Conservation (phyloP, 441 rosid species). For the Arabidopsis hybrid region DNA sequence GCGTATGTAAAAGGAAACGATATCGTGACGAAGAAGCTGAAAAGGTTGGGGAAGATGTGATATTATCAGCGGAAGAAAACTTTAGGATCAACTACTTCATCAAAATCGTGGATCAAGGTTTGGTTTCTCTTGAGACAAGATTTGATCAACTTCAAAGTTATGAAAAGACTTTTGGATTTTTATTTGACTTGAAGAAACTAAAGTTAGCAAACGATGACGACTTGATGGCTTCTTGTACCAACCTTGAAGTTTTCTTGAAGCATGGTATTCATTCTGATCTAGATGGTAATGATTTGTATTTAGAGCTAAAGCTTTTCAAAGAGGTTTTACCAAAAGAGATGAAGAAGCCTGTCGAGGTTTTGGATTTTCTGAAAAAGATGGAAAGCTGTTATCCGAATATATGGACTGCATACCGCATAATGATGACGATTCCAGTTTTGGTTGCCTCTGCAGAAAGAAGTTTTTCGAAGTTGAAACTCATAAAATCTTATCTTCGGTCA, state of each 20-base stretch:
- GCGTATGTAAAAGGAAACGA: background rate
- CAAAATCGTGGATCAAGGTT: background rate
- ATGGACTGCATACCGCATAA: background rate
- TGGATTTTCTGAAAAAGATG: background rate
- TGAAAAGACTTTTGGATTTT: background rate
- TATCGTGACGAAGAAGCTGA: background rate
- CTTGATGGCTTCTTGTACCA: background rate
- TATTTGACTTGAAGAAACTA: background rate
- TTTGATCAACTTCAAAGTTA: background rate
- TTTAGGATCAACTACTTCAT: background rate
- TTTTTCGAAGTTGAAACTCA: background rate
- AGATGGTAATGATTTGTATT: background rate
- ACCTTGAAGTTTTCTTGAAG: background rate
- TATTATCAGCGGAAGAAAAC: background rate
- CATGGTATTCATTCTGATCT: background rate
- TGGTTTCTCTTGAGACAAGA: background rate
- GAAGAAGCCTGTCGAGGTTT: background rate
- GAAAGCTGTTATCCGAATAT: background rate
- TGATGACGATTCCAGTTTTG: background rate
- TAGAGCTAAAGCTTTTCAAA: background rate
- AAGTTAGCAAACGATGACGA: background rate
- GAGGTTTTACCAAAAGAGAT: background rate
- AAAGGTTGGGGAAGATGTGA: background rate
- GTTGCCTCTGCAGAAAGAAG: background rate
- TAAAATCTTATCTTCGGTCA: background rate